Evolutionary conservation across 108 stramenopile genomes (phyloP).

Genomic region (Cyclotella baltica): DNA sequence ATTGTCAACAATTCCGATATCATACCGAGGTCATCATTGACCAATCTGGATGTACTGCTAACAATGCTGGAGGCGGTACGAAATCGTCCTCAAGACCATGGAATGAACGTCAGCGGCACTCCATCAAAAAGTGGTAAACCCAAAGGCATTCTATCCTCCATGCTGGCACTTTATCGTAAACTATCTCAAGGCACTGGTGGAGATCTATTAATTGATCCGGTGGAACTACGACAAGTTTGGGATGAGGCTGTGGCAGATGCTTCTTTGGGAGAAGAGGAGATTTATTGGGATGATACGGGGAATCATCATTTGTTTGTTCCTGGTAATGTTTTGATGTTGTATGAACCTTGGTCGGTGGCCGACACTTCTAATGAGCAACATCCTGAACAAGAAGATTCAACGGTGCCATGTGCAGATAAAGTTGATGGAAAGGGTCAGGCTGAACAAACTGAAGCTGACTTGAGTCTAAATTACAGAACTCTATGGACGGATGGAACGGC

Average conservation of each 20-base stretch:
- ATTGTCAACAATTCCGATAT: constrained; percentile 78
- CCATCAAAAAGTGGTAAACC: constrained; percentile 4
- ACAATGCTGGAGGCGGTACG: constrained; percentile 61
- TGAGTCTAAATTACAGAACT: background rate
- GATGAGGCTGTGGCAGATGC: constrained; percentile 56
- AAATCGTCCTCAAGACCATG: constrained; percentile 45
- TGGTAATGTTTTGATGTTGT: constrained; percentile 60
- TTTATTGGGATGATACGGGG: constrained; percentile 48
- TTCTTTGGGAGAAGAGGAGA: constrained; percentile 51
- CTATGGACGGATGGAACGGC: constrained; percentile 66
- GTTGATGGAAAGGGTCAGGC: background rate
- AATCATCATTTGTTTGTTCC: constrained; percentile 71
- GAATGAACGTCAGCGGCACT: constrained; percentile 49
- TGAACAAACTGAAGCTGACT: background rate
- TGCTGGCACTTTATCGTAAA: constrained; percentile 61
- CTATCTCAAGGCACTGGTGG: constrained; percentile 56
- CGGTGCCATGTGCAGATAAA: constrained; percentile 4
- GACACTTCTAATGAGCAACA: too few species aligned
- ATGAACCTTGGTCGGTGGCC: constrained; percentile 64
- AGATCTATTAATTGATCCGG: constrained; percentile 49
- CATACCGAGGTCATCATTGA: constrained; percentile 67
- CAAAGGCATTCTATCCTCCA: constrained; percentile 25
- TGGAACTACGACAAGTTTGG: constrained; percentile 49
- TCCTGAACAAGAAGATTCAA: constrained; percentile 8
- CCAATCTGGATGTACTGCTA: constrained; percentile 68